A percentile compares a stretch with the other conserved stretches of the same genome.
Evolutionary conservation across 2,329 filamentous ascomycete species (phyloP).

Genomic region (Paecilomyces niveus): DNA sequence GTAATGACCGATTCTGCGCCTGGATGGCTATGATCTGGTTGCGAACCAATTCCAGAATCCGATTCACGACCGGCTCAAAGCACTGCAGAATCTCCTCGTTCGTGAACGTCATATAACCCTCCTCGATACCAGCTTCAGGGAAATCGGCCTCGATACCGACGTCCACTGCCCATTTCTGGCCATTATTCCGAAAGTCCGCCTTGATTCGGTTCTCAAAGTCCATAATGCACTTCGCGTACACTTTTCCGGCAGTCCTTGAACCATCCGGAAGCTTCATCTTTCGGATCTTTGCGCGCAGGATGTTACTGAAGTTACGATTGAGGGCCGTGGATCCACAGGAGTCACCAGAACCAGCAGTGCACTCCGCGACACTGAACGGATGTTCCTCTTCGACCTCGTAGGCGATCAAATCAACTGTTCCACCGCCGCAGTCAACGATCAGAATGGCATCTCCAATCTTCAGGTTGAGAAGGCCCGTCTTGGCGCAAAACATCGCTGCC

Average conservation of each 20-base stretch:
- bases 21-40: conserved; percentile 99
- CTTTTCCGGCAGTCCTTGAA: conserved; percentile 93
- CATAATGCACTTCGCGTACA: conserved; percentile 99
- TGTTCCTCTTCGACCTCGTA: conserved; percentile 98
- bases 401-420: conserved; percentile 96
- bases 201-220: conserved; percentile 99
- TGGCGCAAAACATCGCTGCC: conserved; percentile 94
- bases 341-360: conserved; percentile 93
- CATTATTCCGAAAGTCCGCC: conserved; percentile 98
- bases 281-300: conserved; percentile 90
- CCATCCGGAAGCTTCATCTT: conserved; percentile 99
- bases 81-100: conserved; percentile 99
- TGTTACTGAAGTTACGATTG: conserved; percentile 98
- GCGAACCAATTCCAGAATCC: conserved; percentile 88
- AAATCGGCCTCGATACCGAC: conserved; percentile 98
- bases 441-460: conserved; percentile 98
- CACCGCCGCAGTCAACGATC: conserved; percentile 96
- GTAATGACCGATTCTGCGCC: conserved; percentile 85
- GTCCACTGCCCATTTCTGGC: conserved; percentile 98
- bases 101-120: conserved; percentile 99
- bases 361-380: conserved; percentile 94
- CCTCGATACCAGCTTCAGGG: conserved; percentile 94
- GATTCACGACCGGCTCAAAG: conserved; percentile 96
- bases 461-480: conserved; percentile 89
- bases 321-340: conserved; percentile 97